Evolutionary conservation across 73 alveolate genomes (phyloP), one percentile per base, ranked within the genome.

Genomic region (Halteria grandinella): DNA sequence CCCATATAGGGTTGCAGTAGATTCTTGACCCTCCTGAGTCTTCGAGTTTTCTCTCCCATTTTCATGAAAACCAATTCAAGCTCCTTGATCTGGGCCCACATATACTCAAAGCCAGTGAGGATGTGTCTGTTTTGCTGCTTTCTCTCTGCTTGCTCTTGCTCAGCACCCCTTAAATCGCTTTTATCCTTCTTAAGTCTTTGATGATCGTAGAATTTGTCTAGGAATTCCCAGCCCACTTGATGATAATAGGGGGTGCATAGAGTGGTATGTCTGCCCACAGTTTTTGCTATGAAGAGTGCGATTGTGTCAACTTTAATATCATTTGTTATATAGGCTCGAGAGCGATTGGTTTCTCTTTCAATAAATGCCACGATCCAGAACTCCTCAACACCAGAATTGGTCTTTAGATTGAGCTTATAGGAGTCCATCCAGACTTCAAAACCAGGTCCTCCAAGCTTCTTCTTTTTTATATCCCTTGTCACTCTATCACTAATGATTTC

Each of bases 371-470:
- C 69, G 10, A 73, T 73, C 70, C 63, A 73, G 39, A 73, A 73
- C 37, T 52, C 85, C 21, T 52, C 75, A 1, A 73, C 75, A 3
- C 75, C 64, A 6, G 69, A 31, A 15, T 54, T 58, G 1, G 63
- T 51, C 33, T 55, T 73, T 39, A 73, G 37, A 29, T 73, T 63
- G 11, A 73, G 50, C 24, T 73, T 73, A 20, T 49, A 73, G 15
- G 69, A 27, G 55, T 73, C 85, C 54, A 52, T 36, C 50, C 49
- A 40, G 10, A 73, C 85, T 23, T 37, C 75, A 11, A 1, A 1
- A 3, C 71, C 85, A 1, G 64, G 52, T 18, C 85, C 85, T 32
- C 85, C 85, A 3, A 73, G 51, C 52, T 54, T 70, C 73, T 57
- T 25, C 40, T 57, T 57, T 52, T 57, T 57, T 5, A 57, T 4